Evolutionary conservation across 2,329 filamentous ascomycete genomes (phyloP), one percentile per base, ranked within the genome.

Genomic region (Pyrenophora graminea): DNA sequence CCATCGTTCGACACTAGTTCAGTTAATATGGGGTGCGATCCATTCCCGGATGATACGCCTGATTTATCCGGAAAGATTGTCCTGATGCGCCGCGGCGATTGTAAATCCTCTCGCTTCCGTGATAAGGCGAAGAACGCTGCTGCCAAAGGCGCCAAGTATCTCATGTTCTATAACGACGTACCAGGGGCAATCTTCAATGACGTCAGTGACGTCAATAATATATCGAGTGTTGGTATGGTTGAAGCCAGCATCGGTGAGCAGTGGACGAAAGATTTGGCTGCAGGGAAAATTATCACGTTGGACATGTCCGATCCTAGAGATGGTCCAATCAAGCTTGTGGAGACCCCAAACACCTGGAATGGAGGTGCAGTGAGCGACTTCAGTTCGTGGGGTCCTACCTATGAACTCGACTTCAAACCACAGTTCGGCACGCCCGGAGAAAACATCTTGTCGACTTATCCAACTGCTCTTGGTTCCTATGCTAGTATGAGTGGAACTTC

Each of bases 381-480:
- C 10, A 34, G 36, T 5, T 12, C n/a, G 6, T 87, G 83, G 84
- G 84, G 84, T 4, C 84, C 84, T 2, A 83, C 80, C 2, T 85
- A 77, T 64, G 82, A 86, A 61, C 73, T 82, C 57, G 77, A 80
- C 36, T 65, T 81, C 36, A 84, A 84, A 68, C 82, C 83, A 0
- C 77, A 84, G 57, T 69, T 84, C 37, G 79, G 77, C 13, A 74
- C 81, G 1, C 79, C 82, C 2, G 82, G 84, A 25, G 82, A 82
- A 38, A 75, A 76, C 39, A 85, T 86, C 40, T 67, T 86, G 21
- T 85, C 83, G 6, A 85, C 82, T 0, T 86, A 76, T 56, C 57
- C 55, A 2, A 82, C 80, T 0, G 64, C 74, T 3, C 65, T 69
- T 27, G 71, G 70, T 13, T 47, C 49, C 27, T 86, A 84, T 53